Base-by-base conservation (phyloP, 768 basidiomycete species). In the Gelatoporia subvermispora region DNA sequence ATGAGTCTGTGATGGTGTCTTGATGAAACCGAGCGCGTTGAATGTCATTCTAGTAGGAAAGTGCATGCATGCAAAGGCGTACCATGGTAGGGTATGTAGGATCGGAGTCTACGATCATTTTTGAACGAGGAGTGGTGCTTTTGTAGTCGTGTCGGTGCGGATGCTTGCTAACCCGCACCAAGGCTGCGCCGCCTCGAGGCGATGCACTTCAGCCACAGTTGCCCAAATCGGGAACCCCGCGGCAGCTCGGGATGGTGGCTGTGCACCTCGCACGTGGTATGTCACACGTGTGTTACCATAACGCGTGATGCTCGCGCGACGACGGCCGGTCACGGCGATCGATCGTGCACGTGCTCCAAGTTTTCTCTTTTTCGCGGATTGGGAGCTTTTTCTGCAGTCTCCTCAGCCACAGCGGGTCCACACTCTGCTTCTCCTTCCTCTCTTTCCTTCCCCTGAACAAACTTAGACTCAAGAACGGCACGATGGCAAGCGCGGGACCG, bases 401-500 rank as follows among this genome's bases (percentile, higher is more conserved):
- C 22, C n/a, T 17, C 15, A n/a, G 13, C 31, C n/a, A 43, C 36
- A 28, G 24, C 21, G 37, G 38, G 31, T 28, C 35, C n/a, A 41
- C 21, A 25, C 35, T 38, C 43, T 23, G 44, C 47, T 38, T 13
- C 41, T 41, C 41, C 24, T 43, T 41, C 20, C 41, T 34, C 40
- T 31, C 34, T 42, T 37, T 42, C 35, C 28, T 47, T 22, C 20
- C 41, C 47, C 44, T 34, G 36, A 24, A 9, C 48, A 34, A 20
- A 48, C 15, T 11, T 38, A 23, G 17, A 16, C 10, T 4, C 17
- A 17, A 21, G 28, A 7, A 23, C 35, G 21, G 39, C 49, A 55
- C 23, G 38, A 63, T 66, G 61, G 50, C 61, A 15, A 53, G 50
- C 44, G 62, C 63, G 45, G 60, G 60, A 16, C 57, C 61, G 25